Base-by-base conservation (phyloP, 2,329 filamentous ascomycete genomes). In the Alternaria sp. region DNA sequence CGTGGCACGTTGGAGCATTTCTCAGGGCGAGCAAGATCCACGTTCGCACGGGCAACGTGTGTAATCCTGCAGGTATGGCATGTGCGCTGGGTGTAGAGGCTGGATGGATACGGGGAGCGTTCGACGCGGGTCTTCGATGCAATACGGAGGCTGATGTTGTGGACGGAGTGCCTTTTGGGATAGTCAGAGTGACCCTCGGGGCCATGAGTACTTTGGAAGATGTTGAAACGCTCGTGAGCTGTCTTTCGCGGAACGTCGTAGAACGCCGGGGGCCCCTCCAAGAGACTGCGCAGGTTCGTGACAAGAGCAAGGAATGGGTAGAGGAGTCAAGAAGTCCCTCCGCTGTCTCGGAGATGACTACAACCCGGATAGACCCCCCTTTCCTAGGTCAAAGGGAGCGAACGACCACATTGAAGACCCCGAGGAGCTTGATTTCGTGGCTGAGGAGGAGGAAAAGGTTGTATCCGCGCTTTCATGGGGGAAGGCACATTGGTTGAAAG, bases 151-250 rank as follows among this genome's bases (percentile, higher is more conserved):
- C 84, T 21, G 84, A 87, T 65, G 72, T 89, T 25, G 84, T 88
- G 62, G 79, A 85, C 11, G 84, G 85, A 1, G 49, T 67, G 49
- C 84, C 87, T 2, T 88, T 87, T 25, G 88, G 88, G 0, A 87
- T 90, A 46, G 86, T 89, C 7, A 82, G 89, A 20, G 86, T 85
- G 6, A 89, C 87, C 62, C 79, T 90, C 2, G 88, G 89, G 0
- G 87, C 88, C 12, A 88, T 88, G 86, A 89, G 85, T 64, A 89
- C 86, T 3, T 74, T 82, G 20, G 75, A 80, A 4, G 88, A 90
- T 65, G 82, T 89, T 14, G 82, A 87, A 11, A 18, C 28, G 9
- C 56, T 63, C 15, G 26, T 60, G 3, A 23, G 30, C 5, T 54
- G 30, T 26, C 56, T 63, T 14, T 50, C 26, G 15, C 25, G 18